Conservation (phyloP, 1,284 basidiomycete species). For the Irpex rosettiformis region DNA sequence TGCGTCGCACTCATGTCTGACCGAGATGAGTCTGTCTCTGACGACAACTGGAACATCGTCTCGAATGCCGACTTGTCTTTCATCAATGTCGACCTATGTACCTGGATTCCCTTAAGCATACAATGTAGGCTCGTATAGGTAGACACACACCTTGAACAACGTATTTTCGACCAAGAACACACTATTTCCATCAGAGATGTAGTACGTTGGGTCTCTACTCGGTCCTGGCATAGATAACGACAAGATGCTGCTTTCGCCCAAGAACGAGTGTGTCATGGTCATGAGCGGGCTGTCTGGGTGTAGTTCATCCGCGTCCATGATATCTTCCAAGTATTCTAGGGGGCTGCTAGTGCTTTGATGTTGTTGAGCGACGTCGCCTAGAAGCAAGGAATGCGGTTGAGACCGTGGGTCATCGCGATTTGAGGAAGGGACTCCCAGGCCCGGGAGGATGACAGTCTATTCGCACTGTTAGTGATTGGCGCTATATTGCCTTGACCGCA, state of each 20-base stretch:
- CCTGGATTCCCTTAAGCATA: constrained; percentile 15
- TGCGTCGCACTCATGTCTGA: constrained; percentile 30
- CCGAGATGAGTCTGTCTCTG: constrained; percentile 29
- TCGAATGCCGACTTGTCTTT: constrained; percentile 35
- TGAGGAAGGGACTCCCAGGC: background rate
- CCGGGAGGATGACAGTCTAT: background rate
- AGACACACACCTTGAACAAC: constrained; percentile 56
- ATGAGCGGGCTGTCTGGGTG: constrained; percentile 31
- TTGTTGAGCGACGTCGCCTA: background rate
- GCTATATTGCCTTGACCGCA: background rate
- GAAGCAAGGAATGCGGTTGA: background rate
- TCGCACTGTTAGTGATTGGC: background rate
- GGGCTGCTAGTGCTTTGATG: too few relatives aligned
- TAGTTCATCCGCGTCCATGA: constrained; percentile 26
- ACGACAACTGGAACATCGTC: constrained; percentile 34
- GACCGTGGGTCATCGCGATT: background rate
- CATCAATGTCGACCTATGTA: constrained; percentile 31
- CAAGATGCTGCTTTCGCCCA: constrained; percentile 30
- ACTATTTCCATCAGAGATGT: constrained; percentile 59
- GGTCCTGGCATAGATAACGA: constrained; percentile 31
- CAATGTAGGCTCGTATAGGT: background rate
- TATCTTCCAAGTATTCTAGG: background rate
- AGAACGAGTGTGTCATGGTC: constrained; percentile 31
- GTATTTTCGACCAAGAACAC: constrained; percentile 54
- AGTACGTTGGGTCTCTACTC: constrained; percentile 36